A percentile compares a stretch with the other conserved stretches of the same genome.
phyloP scores from a whole-genome alignment of 352 stramenopile genomes.

The Phytophthora colocasiae region DNA sequence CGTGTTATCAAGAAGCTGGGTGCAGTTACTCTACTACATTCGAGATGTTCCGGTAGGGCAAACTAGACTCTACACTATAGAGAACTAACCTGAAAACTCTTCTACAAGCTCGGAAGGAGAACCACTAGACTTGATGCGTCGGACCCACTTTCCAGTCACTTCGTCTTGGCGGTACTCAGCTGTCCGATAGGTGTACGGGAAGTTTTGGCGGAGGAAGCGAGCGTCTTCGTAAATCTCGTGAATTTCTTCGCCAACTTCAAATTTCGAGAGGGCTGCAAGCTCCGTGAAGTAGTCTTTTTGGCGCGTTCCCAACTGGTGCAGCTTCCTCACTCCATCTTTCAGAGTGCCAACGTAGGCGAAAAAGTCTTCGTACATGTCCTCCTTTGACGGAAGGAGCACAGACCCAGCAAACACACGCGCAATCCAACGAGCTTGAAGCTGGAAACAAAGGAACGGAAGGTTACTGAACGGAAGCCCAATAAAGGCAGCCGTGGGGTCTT shows the following conservation, averaged over 20 bases:
- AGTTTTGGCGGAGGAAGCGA: constrained; percentile 57
- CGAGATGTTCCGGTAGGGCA: too few relatives aligned
- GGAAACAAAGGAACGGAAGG: constrained; percentile 82
- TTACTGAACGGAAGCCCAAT: constrained; percentile 80
- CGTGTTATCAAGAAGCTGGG: too few relatives aligned
- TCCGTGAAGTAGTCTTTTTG: constrained; percentile 68
- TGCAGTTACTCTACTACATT: too few relatives aligned
- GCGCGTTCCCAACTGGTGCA: constrained; percentile 69
- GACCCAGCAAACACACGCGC: constrained; percentile 59
- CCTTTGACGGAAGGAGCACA: constrained; percentile 54
- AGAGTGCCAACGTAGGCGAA: constrained; percentile 50
- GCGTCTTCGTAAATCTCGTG: constrained; percentile 79
- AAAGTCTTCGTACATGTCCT: constrained; percentile 78
- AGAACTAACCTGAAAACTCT: constrained; percentile 23
- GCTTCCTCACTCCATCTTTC: constrained; percentile 55
- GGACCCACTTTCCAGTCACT: constrained; percentile 47
- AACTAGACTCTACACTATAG: too few relatives aligned
- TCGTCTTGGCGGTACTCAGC: constrained; percentile 63
- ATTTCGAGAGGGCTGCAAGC: constrained; percentile 42
- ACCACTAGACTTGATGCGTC: constrained; percentile 38
- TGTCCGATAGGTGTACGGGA: constrained; percentile 68
- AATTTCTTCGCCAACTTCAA: constrained; percentile 51
- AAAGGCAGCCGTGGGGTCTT: constrained; percentile 77
- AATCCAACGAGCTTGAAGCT: constrained; percentile 80
- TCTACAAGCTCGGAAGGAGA: constrained; percentile 35